phyloP scores from a whole-genome alignment of 2,329 filamentous ascomycete genomes.

The Verticillium dahliae region DNA sequence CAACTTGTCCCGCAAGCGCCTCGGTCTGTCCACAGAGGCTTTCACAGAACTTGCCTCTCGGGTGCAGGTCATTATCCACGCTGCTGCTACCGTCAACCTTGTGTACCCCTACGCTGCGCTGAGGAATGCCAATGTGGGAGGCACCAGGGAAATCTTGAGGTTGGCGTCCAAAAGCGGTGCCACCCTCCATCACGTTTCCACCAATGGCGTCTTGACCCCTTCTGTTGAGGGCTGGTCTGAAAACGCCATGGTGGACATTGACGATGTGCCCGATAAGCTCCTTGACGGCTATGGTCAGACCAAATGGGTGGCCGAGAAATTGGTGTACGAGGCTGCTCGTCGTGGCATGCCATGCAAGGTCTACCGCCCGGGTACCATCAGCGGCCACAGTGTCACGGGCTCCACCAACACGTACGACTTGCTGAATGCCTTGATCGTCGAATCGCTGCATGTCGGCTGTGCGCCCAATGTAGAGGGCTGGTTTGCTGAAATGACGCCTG shows the following conservation, averaged over 20 bases:
- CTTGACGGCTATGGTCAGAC: conserved; percentile 72
- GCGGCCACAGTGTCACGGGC: conserved; percentile 67
- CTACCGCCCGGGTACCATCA: conserved; percentile 70
- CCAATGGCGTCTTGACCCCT: conserved; percentile 71
- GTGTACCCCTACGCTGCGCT: conserved; percentile 77
- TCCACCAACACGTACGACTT: conserved; percentile 75
- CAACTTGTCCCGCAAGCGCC: conserved; percentile 60
- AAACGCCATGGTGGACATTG: conserved; percentile 57
- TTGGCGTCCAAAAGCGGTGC: conserved; percentile 61
- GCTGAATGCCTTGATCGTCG: conserved; percentile 68
- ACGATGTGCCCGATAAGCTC: conserved; percentile 63
- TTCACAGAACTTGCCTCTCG: conserved; percentile 60
- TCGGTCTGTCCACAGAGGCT: conserved; percentile 59
- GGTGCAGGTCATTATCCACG: conserved; percentile 69
- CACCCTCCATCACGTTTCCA: conserved; percentile 73
- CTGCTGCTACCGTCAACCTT: conserved; percentile 71
- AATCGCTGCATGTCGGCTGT: conserved; percentile 67
- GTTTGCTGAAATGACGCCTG: conserved; percentile 78
- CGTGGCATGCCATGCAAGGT: conserved; percentile 66
- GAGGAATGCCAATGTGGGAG: conserved; percentile 68
- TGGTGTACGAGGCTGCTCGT: conserved; percentile 61
- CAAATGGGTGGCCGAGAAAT: conserved; percentile 75
- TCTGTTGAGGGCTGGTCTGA: conserved; percentile 67
- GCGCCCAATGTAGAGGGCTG: conserved; percentile 66
- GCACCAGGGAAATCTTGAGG: conserved; percentile 69